Evolutionary conservation across 257 asterid species (phyloP).

Genomic region (Ophiorrhiza pumila): DNA sequence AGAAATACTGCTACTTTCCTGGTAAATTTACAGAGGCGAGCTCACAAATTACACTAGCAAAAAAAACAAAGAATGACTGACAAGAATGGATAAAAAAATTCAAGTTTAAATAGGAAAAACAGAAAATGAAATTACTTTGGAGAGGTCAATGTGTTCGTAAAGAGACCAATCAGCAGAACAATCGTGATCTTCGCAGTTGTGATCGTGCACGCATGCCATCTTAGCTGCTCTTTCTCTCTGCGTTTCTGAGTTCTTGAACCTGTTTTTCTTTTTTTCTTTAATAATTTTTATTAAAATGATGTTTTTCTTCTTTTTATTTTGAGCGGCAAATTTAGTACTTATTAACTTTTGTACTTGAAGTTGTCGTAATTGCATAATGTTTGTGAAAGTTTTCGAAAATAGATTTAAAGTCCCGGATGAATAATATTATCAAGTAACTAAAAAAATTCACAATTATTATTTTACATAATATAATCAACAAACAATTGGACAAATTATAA

Average conservation of each 20-base stretch:
- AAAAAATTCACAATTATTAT: too few species aligned
- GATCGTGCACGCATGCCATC: conserved; percentile 95
- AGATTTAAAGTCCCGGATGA: too few species aligned
- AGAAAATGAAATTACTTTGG: conserved; percentile 48
- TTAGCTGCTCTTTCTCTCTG: conserved; percentile 1
- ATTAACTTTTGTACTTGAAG: too few species aligned
- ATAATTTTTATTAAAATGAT: not conserved
- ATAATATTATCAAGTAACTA: too few species aligned
- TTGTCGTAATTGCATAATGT: too few species aligned
- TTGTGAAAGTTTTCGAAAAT: too few species aligned
- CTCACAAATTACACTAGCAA: not conserved
- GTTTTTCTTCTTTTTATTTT: not conserved
- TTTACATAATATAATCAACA: too few species aligned
- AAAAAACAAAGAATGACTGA: not conserved
- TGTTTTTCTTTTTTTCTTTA: not conserved
- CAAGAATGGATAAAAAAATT: not conserved
- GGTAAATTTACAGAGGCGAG: not conserved
- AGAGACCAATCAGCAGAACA: conserved; percentile 95
- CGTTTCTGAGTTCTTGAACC: not conserved
- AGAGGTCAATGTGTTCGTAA: conserved; percentile 78
- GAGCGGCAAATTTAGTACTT: not conserved
- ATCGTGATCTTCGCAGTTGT: conserved; percentile 93
- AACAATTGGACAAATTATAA: too few species aligned
- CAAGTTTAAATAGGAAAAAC: not conserved
- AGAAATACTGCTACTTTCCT: not conserved